Percentiles rank a stretch among this genome's conserved stretches.
Conservation (phyloP, 495 filamentous ascomycete genomes). For the Melanomma pulvis-pyrius region DNA sequence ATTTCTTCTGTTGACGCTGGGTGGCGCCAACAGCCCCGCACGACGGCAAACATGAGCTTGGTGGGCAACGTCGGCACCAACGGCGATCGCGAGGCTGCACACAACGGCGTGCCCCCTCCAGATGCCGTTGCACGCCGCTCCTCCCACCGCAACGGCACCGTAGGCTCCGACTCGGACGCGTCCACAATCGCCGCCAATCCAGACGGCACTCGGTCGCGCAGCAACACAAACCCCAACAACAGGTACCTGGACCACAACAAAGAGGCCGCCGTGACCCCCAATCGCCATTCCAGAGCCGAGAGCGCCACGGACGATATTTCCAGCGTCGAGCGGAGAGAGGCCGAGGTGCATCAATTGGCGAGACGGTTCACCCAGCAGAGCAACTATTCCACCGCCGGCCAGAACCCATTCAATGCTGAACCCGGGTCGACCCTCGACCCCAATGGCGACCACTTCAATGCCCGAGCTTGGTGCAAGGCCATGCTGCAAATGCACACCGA, state of each 20-base stretch:
- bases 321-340: conserved; percentile 33
- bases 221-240: conserved; percentile 10
- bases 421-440: conserved; percentile 61
- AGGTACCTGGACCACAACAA: neutral
- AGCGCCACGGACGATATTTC: conserved; percentile 11
- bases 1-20: neutral
- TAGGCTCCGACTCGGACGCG: conserved; percentile 26
- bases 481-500: conserved; percentile 45
- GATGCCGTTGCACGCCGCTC: conserved; percentile 5
- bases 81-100: conserved; percentile 14
- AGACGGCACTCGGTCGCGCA: conserved; percentile 7
- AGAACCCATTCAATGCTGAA: conserved; percentile 44
- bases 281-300: conserved; percentile 13
- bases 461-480: conserved; percentile 61
- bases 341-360: conserved; percentile 42
- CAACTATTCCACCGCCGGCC: conserved; percentile 29
- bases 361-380: conserved; percentile 39
- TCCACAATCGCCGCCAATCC: conserved; percentile 26
- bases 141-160: neutral
- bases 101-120: conserved; percentile 5
- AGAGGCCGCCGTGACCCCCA: conserved; percentile 6
- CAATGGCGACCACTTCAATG: conserved; percentile 58
- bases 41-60: conserved; percentile 17
- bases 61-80: conserved; percentile 30
- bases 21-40: neutral